Base-by-base conservation (phyloP, 2,329 filamentous ascomycete species). In the Talaromyces sp. region DNA sequence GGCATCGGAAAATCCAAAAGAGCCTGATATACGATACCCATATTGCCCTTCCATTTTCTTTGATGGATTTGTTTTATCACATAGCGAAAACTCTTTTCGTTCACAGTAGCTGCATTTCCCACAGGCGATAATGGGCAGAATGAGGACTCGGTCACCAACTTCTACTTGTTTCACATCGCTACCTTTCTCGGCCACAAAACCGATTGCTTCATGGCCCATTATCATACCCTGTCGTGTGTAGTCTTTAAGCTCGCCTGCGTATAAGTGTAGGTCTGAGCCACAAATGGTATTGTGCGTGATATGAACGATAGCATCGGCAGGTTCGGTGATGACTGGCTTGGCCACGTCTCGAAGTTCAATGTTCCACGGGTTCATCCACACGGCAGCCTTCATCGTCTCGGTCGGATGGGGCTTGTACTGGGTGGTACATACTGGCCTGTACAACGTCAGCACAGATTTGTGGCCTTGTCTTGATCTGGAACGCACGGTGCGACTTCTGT, bases 221-320 rank as follows among this genome's bases (percentile, higher is more conserved):
- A 73, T 72, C 35, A 67, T 62, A 21, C 69, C 69, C 48, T 68
- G 66, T 54, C 66, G 24, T 69, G 72, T 71, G 12, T 58, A 62
- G 26, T 65, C 61, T 55, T 72, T 68, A 26, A 71, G 59, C 27
- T 70, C 68, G 32, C 70, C 71, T 17, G 63, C 65, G 56, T 72
- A 72, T 43, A 74, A 66, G 54, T 74, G 70, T 3, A 74, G 63
- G 55, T 74, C 70, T 0, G 70, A 70, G 29, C 72, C 69, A 56
- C 69, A 72, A 57, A 74, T 73, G 12, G 67, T 68, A 55, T 66
- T 69, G 59, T 73, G 71, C 0, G 72, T 74, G 48, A 74, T 64
- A 53, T 66, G 67, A 9, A 74, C 66, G 29, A 74, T 73, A 55
- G 69, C 72, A 60, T 74, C 72, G 59, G 64, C 63, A 2, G 67